phyloP scores from a whole-genome alignment of 306 rosid genomes.

The Begonia fuchsioides region DNA sequence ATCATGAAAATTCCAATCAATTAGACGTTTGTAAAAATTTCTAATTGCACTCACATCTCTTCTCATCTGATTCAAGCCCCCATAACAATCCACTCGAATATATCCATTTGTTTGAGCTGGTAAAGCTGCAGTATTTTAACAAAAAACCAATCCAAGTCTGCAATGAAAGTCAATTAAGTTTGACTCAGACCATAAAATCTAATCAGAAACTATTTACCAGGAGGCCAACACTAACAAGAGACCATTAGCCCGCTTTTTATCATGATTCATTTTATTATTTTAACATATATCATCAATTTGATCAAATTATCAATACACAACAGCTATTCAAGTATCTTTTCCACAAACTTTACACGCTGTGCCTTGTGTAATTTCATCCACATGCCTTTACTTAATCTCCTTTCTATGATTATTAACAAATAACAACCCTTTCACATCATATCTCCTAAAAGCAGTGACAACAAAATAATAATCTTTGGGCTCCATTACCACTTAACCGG shows the following conservation, averaged over 20 bases:
- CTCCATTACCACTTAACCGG: constrained; percentile 32
- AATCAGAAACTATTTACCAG: not conserved
- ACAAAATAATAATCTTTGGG: not conserved
- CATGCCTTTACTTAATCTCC: no score
- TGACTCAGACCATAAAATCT: constrained; percentile 30
- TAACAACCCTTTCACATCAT: no score
- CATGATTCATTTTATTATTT: not conserved
- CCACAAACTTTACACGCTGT: no score
- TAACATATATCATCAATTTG: no score
- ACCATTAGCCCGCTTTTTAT: no score
- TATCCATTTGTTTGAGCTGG: constrained; percentile 62
- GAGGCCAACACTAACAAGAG: not conserved
- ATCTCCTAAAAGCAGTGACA: not conserved
- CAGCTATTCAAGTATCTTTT: no score
- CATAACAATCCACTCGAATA: constrained; percentile 87
- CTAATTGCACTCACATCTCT: constrained; percentile 62
- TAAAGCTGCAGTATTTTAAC: constrained; percentile 74
- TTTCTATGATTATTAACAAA: no score
- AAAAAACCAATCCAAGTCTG: constrained; percentile 57
- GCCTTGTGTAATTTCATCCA: no score
- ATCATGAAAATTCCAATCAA: constrained; percentile 7
- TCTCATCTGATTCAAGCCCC: constrained; percentile 93
- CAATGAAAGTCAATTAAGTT: constrained; percentile 64
- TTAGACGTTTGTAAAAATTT: not conserved
- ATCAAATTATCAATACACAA: no score